Evolutionary conservation across 352 stramenopile species (phyloP), one percentile per base, ranked within the genome.

Genomic region (Globisporangium nodosum): DNA sequence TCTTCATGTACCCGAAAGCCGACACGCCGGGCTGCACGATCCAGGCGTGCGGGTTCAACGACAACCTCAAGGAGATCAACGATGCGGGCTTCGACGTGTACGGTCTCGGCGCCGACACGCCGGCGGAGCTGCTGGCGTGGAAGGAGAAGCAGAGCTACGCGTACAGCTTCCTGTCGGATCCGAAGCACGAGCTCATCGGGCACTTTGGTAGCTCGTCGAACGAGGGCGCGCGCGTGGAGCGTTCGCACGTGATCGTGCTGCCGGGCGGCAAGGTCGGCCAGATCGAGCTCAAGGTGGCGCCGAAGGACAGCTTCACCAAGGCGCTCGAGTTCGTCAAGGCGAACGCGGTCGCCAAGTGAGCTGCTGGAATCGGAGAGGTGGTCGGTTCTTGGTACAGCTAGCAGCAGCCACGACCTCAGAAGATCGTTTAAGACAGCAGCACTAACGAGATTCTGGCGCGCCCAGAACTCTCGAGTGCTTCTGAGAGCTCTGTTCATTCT

Each of bases 1-100:
- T 95, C 69, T 95, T 95, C 68, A 94, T 94, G 80, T 95, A 88
- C 66, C 84, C 86, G 6, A 92, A 92, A 60, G 86, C 86, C 0
- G 80, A 95, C 62, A 95, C 86, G 8, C 81, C 82, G 5, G 86
- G 84, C 5, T 95, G 86, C 62, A 95, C 86, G 49, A 80, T 76
- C 30, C 86, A 95, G 64, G 82, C 86, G 15, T 92, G 82, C 35
- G 84, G 83, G 20, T 95, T 90, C 70, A 92, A 92, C 61, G 80
- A 92, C 69, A 78, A 92, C 66, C 66, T 92, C 45, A 71, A 85
- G 47, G 68, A 76, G 54, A 89, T 95, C 61, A 86, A 79, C 52
- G 71, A 71, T 24, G 79, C 79, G 0, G 86, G 84, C 37, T 95
- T 88, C 55, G 77, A 92, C 50, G 82, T 94, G 43, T 95, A 85